These are phyloP conservation scores for Bauhinia variegata DNA, from an alignment of 306 rosid genomes.

Conservation along the genomic window DNA sequence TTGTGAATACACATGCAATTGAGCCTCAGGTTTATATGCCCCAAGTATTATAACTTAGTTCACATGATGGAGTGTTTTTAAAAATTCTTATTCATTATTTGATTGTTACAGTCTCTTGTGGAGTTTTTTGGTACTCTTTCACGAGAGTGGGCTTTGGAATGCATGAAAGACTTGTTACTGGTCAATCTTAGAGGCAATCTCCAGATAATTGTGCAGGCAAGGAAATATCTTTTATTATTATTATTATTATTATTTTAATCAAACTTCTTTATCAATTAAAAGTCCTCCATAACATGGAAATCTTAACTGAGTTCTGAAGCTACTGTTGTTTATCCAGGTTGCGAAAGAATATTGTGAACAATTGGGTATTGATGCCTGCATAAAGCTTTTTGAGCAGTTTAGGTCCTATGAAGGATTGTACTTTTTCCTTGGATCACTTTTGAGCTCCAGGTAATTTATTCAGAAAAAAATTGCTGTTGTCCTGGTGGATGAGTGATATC, in stretches of 20 bases:
- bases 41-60: conserved; percentile 23
- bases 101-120: conserved; percentile 78
- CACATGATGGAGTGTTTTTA: conserved; percentile 1
- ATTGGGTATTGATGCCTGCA: conserved; percentile 89
- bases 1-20: conserved; percentile 97
- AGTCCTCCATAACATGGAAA: conserved; percentile 13
- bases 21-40: conserved; percentile 88
- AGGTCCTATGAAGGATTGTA: conserved; percentile 96
- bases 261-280: no score
- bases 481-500: conserved; percentile 10
- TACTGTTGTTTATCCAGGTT: conserved; percentile 55
- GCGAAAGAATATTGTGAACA: conserved; percentile 99
- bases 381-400: conserved; percentile 95
- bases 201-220: conserved; percentile 96
- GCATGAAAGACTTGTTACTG: conserved; percentile 96
- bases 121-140: conserved; percentile 97
- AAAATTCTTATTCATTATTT: conserved; percentile 32
- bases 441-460: conserved; percentile 84
- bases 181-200: conserved; percentile 98
- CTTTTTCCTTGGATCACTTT: conserved; percentile 93
- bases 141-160: conserved; percentile 95
- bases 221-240: background rate
- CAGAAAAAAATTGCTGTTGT: conserved; percentile 8
- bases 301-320: conserved; percentile 32
- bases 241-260: no score